phyloP scores from a whole-genome alignment of 1,284 basidiomycete species.

The Peniophora sp. region DNA sequence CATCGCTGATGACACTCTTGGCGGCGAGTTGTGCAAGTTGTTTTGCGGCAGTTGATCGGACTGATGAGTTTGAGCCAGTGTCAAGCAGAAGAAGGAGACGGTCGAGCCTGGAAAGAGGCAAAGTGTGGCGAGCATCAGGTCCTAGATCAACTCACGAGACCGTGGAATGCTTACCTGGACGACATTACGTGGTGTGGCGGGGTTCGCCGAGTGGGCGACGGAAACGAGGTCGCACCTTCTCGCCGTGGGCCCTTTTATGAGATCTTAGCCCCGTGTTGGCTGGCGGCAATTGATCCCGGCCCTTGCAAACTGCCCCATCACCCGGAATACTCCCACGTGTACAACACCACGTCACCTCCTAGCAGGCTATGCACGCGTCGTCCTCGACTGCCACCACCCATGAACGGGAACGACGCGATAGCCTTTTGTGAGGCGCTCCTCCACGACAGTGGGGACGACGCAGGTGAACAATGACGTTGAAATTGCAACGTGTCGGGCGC shows the following conservation, averaged over 20 bases:
- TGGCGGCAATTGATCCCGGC: too few relatives aligned
- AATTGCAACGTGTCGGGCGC: constrained; percentile 4
- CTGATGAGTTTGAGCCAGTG: constrained; percentile 80
- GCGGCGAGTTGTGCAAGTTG: constrained; percentile 88
- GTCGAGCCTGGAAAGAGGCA: constrained; percentile 59
- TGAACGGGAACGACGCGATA: too few relatives aligned
- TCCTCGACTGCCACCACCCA: too few relatives aligned
- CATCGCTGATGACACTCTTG: constrained; percentile 75
- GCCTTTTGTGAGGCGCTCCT: neutral
- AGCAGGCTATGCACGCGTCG: too few relatives aligned
- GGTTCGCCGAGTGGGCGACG: constrained; percentile 4
- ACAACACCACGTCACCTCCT: too few relatives aligned
- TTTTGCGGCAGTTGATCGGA: constrained; percentile 85
- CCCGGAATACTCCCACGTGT: too few relatives aligned
- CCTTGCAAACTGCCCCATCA: too few relatives aligned
- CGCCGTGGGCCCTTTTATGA: neutral
- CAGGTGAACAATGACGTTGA: neutral
- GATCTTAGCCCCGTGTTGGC: neutral
- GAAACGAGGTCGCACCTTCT: too few relatives aligned
- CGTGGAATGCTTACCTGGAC: constrained; percentile 43
- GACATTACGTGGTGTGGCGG: constrained; percentile 43
- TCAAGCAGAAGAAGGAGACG: constrained; percentile 87
- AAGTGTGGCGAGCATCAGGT: constrained; percentile 5
- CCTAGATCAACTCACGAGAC: constrained; percentile 8
- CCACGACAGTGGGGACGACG: neutral